Conservation (phyloP, 805 yeast species). For the Candida ulmi region DNA sequence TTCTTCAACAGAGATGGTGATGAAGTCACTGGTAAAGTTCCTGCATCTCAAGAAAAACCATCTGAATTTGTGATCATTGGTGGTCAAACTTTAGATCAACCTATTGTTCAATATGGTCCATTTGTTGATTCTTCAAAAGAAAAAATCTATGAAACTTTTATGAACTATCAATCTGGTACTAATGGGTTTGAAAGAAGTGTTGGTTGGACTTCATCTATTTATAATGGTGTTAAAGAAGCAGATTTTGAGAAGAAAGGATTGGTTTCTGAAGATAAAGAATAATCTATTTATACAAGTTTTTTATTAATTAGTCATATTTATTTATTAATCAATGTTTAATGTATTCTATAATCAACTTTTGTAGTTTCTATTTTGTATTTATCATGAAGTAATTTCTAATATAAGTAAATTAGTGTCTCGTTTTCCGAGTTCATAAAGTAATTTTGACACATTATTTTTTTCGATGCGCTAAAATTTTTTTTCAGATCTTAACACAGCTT, state of each 20-base stretch:
- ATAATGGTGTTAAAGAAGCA: constrained; percentile 29
- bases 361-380: too few species aligned
- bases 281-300: too few species aligned
- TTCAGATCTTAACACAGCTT: too few species aligned
- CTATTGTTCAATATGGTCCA: constrained; percentile 84
- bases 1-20: constrained; percentile 73
- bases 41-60: constrained; percentile 34
- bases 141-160: constrained; percentile 62
- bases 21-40: constrained; percentile 45
- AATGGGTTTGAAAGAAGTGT: constrained; percentile 68
- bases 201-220: constrained; percentile 46
- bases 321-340: too few species aligned
- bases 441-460: too few species aligned
- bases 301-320: too few species aligned
- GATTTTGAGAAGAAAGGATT: constrained; percentile 13
- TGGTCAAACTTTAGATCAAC: constrained; percentile 69
- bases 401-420: too few species aligned
- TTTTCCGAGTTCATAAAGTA: too few species aligned
- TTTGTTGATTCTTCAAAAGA: constrained; percentile 73
- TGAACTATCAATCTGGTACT: constrained; percentile 61
- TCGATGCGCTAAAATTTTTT: too few species aligned
- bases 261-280: too few species aligned
- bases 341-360: too few species aligned
- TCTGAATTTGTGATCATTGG: constrained; percentile 68
- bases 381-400: too few species aligned